Conservation (phyloP, 2,329 filamentous ascomycete genomes). For the Coccinonectria pachysandricola region DNA sequence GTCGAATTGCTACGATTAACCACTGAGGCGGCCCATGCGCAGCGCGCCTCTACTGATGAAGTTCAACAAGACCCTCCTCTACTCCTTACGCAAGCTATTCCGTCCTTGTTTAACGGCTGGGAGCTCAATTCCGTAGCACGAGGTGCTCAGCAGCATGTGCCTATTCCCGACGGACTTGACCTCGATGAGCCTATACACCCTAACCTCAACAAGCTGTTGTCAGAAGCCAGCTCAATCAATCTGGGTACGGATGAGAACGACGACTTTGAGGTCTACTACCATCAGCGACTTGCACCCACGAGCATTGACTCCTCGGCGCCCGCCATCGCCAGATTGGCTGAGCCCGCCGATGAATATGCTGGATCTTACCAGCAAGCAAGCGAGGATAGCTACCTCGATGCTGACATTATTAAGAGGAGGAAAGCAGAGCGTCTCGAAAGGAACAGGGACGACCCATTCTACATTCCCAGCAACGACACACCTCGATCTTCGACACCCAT, state of each 20-base stretch:
- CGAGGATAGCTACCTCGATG: conserved; percentile 58
- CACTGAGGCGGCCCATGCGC: conserved; percentile 65
- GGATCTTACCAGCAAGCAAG: conserved; percentile 50
- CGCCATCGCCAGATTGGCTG: conserved; percentile 42
- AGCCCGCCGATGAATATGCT: conserved; percentile 37
- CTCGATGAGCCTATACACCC: conserved; percentile 74
- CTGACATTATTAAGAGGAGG: conserved; percentile 62
- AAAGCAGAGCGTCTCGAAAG: conserved; percentile 70
- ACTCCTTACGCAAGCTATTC: conserved; percentile 82
- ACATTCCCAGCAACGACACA: conserved; percentile 54
- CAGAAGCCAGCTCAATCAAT: conserved; percentile 40
- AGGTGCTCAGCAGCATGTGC: conserved; percentile 78
- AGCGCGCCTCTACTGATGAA: conserved; percentile 46
- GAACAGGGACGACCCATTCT: conserved; percentile 90
- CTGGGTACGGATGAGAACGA: conserved; percentile 45
- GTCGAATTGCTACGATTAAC: conserved; percentile 81
- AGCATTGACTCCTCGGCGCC: conserved; percentile 41
- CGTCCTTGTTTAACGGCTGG: conserved; percentile 73
- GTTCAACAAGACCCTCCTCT: conserved; percentile 60
- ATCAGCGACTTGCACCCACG: conserved; percentile 41
- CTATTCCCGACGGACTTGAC: conserved; percentile 63
- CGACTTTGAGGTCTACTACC: conserved; percentile 59
- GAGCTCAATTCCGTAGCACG: conserved; percentile 85
- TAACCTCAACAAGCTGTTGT: conserved; percentile 58
- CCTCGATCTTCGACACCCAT: conserved; percentile 64